Evolutionary conservation across 2,329 filamentous ascomycete species (phyloP), one percentile per base, ranked within the genome.

Genomic region (Ilyonectria mors-panacis): DNA sequence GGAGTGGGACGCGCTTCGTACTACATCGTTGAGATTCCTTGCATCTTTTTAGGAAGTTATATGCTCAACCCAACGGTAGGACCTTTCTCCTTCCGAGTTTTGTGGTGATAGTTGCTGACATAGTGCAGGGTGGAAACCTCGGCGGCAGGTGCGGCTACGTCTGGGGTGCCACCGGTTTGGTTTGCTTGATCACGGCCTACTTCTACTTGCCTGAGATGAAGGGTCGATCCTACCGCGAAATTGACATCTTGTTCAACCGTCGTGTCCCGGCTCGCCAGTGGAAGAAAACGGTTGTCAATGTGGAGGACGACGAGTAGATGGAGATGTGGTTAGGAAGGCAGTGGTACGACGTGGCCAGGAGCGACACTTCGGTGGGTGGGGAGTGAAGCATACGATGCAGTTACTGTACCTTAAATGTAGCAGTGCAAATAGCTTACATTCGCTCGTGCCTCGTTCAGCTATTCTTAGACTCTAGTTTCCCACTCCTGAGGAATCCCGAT

Each of bases 1-100:
- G 89, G 88, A 77, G 80, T 91, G 55, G 89, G 89, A 75, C 89
- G 89, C 75, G 89, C 80, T 59, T 80, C 84, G 10, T 92, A 92
- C 83, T 91, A 92, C 78, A 72, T 89, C 17, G 83, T 89, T 65
- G 85, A 91, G 64, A 91, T 91, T 77, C 89, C 89, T 74, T 89
- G 87, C 76, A 91, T 91, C 76, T 91, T 88, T 84, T 84, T 89
- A 12, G 77, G 83, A 8, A 86, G 83, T 68, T 88, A 85, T 72
- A 87, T 90, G 84, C 87, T 90, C 70, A 90, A 90, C 82, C 77
- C 84, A 2, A 80, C 78, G 5, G 82, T 81, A 78, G 72, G 73
- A 42, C 5, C n/a, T 17, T n/a, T n/a, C 15, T n/a, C 15, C 15
- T 6, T 17, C 13, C 2, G n/a, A 8, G 6, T n/a, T 5, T n/a